These are phyloP conservation scores for Candida palmyrensis DNA, from an alignment of 805 yeast species.

Conservation along the genomic window DNA sequence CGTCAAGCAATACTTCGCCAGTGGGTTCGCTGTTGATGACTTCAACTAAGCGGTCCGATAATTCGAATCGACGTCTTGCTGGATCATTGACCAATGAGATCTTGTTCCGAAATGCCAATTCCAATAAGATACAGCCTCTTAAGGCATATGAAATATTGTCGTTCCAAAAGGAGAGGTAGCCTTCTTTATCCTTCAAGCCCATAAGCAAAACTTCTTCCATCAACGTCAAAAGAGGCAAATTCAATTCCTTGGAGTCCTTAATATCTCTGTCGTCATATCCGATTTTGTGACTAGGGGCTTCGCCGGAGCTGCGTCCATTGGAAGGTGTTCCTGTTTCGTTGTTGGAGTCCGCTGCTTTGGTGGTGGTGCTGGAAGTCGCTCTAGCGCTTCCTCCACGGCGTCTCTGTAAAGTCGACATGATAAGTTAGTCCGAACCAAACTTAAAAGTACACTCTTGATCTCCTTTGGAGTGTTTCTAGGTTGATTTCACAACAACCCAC, in stretches of 20 bases:
- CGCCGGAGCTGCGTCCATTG: slow-evolving; percentile 14
- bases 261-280: slow-evolving; percentile 79
- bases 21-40: slow-evolving; percentile 82
- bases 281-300: slow-evolving; percentile 48
- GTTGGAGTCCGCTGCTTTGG: slow-evolving; percentile 12
- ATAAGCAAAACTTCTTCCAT: slow-evolving; percentile 95
- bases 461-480: no score
- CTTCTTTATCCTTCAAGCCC: slow-evolving; percentile 94
- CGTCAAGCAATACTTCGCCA: slow-evolving; percentile 93
- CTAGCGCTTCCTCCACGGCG: slow-evolving; percentile 54
- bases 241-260: slow-evolving; percentile 32
- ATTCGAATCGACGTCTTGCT: slow-evolving; percentile 81
- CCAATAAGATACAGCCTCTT: slow-evolving; percentile 89
- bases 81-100: slow-evolving; percentile 90
- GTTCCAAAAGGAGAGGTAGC: slow-evolving; percentile 96
- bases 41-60: slow-evolving; percentile 82
- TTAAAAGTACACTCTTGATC: no score
- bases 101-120: slow-evolving; percentile 85
- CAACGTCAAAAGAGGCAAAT: slow-evolving; percentile 72
- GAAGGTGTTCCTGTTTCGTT: slow-evolving; percentile 9
- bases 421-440: no score
- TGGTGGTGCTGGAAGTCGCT: slow-evolving; percentile 18
- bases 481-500: no score
- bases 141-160: slow-evolving; percentile 95
- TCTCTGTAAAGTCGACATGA: slow-evolving; percentile 45